Base-by-base conservation (phyloP, 306 rosid species). In the Dicorynia guianensis region DNA sequence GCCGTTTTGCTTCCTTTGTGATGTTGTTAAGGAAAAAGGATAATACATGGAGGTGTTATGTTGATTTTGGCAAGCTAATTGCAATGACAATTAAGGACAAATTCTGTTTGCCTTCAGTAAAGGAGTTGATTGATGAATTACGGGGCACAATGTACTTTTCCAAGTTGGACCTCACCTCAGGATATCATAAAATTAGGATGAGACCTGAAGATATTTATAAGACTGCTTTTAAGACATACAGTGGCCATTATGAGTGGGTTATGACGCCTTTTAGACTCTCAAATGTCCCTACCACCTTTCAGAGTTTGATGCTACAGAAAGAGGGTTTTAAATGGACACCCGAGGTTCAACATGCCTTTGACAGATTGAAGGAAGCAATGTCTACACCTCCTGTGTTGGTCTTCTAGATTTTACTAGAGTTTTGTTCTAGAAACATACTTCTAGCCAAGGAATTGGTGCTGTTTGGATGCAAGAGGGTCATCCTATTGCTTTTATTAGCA, bases 231-330 rank as follows among this genome's bases (percentile, higher is more conserved):
- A 6, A 63, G 0, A 59, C 65, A 59, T 34, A 11, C 30, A 8
- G 65, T n/a, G n/a, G 42, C 0, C 65, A 59, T 33, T 69, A 69
- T 36, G 46, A 69, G 15, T 53, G 53, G 13, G 11, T 69, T n/a
- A 36, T 69, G 1, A 50, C 34, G 55, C 55, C 71, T 4, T 44
- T 66, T 18, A 56, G 43, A 0, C 9, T 54, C 1, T 40, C 3
- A 6, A 40, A 40, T 40, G 46, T 10, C 1, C 46, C 46, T 7
- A 1, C 46, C 0, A 40, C 46, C 8, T 40, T 40, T 5, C 46
- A 40, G 7, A 9, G 3, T 0, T 6, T 40, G 3, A 40, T 40
- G 46, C 8, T 7, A 5, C 1, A 6, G 46, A 5, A 40, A 40
- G 9, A 0, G 0, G 5, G 9, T 40, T 6, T 0, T 40, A n/a